Conservation (phyloP, 169 alveolate genomes). For the Plasmodium cynomolgi region DNA sequence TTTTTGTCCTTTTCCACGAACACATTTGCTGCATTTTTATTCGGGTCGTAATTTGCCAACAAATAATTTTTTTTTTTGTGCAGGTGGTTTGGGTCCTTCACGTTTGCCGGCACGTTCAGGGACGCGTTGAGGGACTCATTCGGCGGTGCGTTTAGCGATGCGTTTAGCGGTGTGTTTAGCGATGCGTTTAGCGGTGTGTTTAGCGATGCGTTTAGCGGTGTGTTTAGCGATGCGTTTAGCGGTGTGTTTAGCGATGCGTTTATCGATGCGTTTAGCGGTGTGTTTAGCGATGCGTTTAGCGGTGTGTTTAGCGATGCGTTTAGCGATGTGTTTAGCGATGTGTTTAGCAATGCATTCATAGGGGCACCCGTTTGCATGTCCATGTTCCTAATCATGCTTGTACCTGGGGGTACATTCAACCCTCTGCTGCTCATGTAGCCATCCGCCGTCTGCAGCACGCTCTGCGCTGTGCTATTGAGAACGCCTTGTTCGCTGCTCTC, state of each 20-base stretch:
- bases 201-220: background rate
- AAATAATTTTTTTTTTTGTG: background rate
- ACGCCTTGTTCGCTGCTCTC: conserved; percentile 8
- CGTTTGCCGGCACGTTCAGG: background rate
- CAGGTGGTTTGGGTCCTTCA: conserved; percentile 4
- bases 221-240: background rate
- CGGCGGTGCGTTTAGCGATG: background rate
- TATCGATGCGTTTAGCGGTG: background rate
- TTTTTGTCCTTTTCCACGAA: conserved; percentile 12
- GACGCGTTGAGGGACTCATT: background rate
- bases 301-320: background rate
- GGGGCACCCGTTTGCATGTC: background rate
- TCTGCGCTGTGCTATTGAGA: background rate
- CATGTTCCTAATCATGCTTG: background rate
- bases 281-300: background rate
- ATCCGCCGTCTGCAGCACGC: background rate
- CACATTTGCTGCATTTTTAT: conserved; percentile 13
- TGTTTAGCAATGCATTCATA: background rate
- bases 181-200: background rate
- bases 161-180: background rate
- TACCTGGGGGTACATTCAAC: background rate
- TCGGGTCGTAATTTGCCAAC: conserved; percentile 3
- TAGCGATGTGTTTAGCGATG: background rate
- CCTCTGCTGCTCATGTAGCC: background rate
- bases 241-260: no score